Percentiles rank a stretch among this genome's conserved stretches.
Evolutionary conservation across 2,329 filamentous ascomycete species (phyloP).

Genomic region (Fusarium globosum): DNA sequence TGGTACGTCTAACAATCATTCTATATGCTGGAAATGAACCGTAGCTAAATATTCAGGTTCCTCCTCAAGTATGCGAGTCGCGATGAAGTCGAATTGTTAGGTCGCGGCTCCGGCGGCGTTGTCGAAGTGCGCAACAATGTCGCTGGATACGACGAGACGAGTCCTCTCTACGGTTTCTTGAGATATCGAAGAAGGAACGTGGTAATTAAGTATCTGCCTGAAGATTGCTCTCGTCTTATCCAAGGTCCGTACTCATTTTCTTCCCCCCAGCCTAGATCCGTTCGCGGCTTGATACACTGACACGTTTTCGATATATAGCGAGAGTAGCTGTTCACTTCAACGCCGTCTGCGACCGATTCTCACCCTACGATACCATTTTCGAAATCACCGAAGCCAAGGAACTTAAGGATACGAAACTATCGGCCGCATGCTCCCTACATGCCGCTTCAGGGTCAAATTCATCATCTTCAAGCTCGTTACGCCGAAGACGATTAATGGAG

Average conservation of each 20-base stretch:
- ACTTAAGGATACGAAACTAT: conserved; percentile 87
- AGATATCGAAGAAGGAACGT: conserved; percentile 91
- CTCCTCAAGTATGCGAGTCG: conserved; percentile 90
- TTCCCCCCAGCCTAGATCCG: neutral
- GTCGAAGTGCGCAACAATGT: conserved; percentile 84
- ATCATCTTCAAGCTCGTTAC: conserved; percentile 84
- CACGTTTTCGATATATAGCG: conserved; percentile 61
- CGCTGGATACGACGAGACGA: conserved; percentile 81
- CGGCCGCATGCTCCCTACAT: conserved; percentile 88
- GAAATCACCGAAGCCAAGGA: conserved; percentile 79
- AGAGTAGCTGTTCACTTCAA: conserved; percentile 82
- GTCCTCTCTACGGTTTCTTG: conserved; percentile 91
- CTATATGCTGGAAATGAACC: neutral
- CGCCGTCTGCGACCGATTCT: conserved; percentile 76
- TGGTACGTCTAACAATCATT: conserved; percentile 72
- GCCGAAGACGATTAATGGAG: conserved; percentile 83
- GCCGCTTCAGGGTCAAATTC: conserved; percentile 87
- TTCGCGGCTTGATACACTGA: conserved; percentile 24
- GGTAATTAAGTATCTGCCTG: conserved; percentile 90
- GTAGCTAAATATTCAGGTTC: conserved; percentile 72
- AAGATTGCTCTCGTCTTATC: conserved; percentile 88
- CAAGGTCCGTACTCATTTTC: conserved; percentile 76
- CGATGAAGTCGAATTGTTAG: conserved; percentile 86
- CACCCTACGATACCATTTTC: conserved; percentile 88
- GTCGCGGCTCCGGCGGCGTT: conserved; percentile 82